These are phyloP conservation scores for Sporormia fimetaria DNA, from an alignment of 495 filamentous ascomycete genomes.

Conservation along the genomic window DNA sequence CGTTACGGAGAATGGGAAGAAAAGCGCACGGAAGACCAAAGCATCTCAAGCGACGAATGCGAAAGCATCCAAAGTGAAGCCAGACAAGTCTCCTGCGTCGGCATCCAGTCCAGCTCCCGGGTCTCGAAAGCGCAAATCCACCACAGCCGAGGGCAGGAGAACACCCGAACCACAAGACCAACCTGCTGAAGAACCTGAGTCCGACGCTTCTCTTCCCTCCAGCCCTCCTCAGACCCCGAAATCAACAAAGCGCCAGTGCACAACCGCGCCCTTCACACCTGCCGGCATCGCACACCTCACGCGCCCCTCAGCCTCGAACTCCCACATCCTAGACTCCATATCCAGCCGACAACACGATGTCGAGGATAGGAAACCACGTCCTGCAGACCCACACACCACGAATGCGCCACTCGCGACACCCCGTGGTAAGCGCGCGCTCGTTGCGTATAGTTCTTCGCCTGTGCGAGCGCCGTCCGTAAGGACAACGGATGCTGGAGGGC, in stretches of 20 bases:
- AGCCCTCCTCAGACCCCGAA: too few species aligned
- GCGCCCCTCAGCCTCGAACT: too few species aligned
- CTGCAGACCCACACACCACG: slow-evolving; percentile 51
- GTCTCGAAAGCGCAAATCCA: too few species aligned
- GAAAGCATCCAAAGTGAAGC: background rate
- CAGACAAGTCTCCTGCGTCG: background rate
- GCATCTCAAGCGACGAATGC: slow-evolving; percentile 2
- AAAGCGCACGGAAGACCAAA: slow-evolving; percentile 10
- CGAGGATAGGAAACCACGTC: slow-evolving; percentile 38
- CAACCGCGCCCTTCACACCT: too few species aligned
- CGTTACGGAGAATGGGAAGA: slow-evolving; percentile 3
- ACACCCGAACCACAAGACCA: background rate
- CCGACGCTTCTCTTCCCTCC: too few species aligned
- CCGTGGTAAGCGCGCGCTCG: slow-evolving; percentile 56
- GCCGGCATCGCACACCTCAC: too few species aligned
- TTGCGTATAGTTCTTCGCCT: slow-evolving; percentile 39
- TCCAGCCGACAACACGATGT: too few species aligned
- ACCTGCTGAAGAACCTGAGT: too few species aligned
- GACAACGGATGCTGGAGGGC: background rate
- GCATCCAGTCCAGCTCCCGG: background rate
- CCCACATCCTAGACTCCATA: too few species aligned
- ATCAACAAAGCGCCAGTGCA: too few species aligned
- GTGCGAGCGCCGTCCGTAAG: slow-evolving; percentile 12
- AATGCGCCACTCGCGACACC: slow-evolving; percentile 76
- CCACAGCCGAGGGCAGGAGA: slow-evolving; percentile 3